phyloP scores from a whole-genome alignment of 768 basidiomycete genomes.

The Phlebiopsis flavidoalba region DNA sequence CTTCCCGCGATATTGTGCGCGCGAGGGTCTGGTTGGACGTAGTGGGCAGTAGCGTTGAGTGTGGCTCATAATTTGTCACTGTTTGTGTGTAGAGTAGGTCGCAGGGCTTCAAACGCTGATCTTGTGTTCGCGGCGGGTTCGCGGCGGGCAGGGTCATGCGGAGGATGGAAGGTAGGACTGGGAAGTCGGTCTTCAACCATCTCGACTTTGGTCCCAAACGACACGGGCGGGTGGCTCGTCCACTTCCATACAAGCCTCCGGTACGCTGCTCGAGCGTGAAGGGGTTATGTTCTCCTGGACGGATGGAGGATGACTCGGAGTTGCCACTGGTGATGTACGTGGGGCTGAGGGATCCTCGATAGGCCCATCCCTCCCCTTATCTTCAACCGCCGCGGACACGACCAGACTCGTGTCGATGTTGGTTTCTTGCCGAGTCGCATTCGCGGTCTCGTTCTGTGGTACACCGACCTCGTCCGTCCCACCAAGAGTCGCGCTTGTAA shows the following conservation, averaged over 20 bases:
- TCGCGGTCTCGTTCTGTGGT: neutral
- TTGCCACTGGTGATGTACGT: neutral
- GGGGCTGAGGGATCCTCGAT: neutral
- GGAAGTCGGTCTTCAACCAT: neutral
- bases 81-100: neutral
- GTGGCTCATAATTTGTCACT: slow-evolving; percentile 3
- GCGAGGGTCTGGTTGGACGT: slow-evolving; percentile 6
- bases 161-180: neutral
- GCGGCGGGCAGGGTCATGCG: neutral
- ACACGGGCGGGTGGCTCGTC: neutral
- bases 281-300: neutral
- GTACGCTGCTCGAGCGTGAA: neutral
- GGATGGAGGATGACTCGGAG: neutral
- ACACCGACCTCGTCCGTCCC: no score
- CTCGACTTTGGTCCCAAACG: slow-evolving; percentile 6
- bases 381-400: neutral
- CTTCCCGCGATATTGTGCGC: slow-evolving; percentile 40
- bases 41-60: neutral
- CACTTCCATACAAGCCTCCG: neutral
- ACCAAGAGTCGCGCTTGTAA: neutral
- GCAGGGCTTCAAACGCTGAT: neutral
- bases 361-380: no score
- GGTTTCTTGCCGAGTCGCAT: neutral
- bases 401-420: neutral
- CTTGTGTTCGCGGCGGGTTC: neutral